phyloP scores from a whole-genome alignment of 1,284 basidiomycete genomes.

The Boletus subluridellus region DNA sequence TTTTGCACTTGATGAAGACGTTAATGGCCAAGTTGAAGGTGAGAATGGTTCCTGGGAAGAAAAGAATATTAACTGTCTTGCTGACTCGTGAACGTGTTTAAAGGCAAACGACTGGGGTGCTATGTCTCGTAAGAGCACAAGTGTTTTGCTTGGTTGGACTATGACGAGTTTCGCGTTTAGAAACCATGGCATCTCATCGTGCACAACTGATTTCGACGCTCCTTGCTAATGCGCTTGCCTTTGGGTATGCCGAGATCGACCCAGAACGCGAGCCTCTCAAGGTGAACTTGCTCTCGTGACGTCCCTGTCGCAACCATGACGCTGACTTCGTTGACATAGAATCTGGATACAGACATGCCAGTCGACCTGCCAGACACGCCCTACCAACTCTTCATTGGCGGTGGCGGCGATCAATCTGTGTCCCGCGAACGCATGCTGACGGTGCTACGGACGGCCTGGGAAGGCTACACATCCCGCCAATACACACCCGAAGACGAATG shows the following conservation, averaged over 20 bases:
- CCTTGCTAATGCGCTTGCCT: slow-evolving; percentile 45
- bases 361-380: slow-evolving; percentile 38
- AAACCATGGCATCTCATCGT: slow-evolving; percentile 55
- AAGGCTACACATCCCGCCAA: slow-evolving; percentile 30
- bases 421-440: slow-evolving; percentile 34
- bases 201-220: slow-evolving; percentile 42
- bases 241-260: slow-evolving; percentile 45
- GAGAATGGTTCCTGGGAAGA: background rate
- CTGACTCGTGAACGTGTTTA: background rate
- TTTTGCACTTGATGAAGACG: slow-evolving; percentile 56
- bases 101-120: slow-evolving; percentile 64
- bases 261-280: slow-evolving; percentile 49
- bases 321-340: slow-evolving; percentile 31
- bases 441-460: slow-evolving; percentile 36
- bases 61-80: background rate
- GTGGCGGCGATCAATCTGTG: slow-evolving; percentile 14
- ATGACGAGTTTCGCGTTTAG: slow-evolving; percentile 30
- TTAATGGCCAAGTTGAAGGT: slow-evolving; percentile 68
- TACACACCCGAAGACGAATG: slow-evolving; percentile 40
- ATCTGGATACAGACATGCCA: slow-evolving; percentile 46
- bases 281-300: slow-evolving; percentile 27
- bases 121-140: slow-evolving; percentile 47
- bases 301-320: accelerated
- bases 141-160: background rate
- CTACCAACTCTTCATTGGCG: slow-evolving; percentile 38